Evolutionary conservation across 2,329 filamentous ascomycete genomes (phyloP).

Genomic region (Thielaviopsis musarum): DNA sequence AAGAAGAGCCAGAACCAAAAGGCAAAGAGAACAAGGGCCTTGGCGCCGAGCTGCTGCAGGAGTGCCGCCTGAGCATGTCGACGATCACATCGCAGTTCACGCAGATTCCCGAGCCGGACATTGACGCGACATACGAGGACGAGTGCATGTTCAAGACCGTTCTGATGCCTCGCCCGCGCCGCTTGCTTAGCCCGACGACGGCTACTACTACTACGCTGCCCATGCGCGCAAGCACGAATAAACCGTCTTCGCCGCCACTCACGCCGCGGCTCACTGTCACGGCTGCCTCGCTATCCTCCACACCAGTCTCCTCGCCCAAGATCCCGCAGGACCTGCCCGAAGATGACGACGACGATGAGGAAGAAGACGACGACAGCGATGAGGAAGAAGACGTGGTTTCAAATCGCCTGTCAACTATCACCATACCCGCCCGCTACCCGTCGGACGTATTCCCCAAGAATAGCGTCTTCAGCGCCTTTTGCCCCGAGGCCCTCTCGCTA

Average conservation of each 20-base stretch:
- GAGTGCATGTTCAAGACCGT: background rate
- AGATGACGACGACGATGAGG: background rate
- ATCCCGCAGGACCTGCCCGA: no score
- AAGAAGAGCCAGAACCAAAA: background rate
- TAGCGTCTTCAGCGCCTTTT: slow-evolving; percentile 25
- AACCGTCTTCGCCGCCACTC: slow-evolving; percentile 20
- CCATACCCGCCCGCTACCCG: background rate
- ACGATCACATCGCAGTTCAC: background rate
- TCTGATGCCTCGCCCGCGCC: background rate
- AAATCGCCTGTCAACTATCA: background rate
- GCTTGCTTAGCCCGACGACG: slow-evolving; percentile 7
- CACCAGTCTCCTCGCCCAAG: no score
- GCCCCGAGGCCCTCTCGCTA: slow-evolving; percentile 23
- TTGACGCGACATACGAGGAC: background rate
- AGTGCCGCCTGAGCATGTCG: background rate
- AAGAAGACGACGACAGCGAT: background rate
- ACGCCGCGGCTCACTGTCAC: slow-evolving; percentile 15
- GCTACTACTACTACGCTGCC: slow-evolving; percentile 14
- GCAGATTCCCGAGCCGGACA: background rate
- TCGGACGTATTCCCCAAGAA: slow-evolving; percentile 18
- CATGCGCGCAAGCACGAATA: slow-evolving; percentile 15
- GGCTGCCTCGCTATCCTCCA: background rate
- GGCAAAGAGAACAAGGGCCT: background rate
- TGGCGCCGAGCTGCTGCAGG: background rate
- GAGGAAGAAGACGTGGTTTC: background rate